Evolutionary conservation across 2,329 filamentous ascomycete species (phyloP), one percentile per base, ranked within the genome.

Genomic region (Cladophialophora yegresii): DNA sequence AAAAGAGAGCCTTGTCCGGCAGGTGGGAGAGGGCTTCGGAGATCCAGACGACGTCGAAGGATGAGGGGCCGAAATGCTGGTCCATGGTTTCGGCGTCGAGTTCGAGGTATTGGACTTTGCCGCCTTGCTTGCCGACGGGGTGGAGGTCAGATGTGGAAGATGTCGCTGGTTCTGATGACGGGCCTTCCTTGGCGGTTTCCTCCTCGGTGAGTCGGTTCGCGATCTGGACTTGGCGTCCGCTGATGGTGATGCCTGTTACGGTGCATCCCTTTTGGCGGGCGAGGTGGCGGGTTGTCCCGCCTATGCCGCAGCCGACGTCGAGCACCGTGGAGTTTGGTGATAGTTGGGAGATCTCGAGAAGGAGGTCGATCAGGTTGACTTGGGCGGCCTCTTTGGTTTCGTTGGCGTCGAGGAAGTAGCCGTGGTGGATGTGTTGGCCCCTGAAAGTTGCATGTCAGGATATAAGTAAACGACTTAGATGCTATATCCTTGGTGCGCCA

Each of bases 351-450:
- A 78, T 76, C 36, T 82, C 77, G 5, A 87, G 78, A 3, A 87
- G 79, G 12, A 86, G 78, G 28, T 79, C 77, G 71, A 87, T 85
- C 33, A 87, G 78, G 70, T 84, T 85, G 26, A 82, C 72, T 73
- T 87, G 85, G 2, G 85, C 84, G 32, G 78, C 76, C 69, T 87
- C 84, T 71, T 87, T 87, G 67, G 80, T 82, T 67, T 85, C 83
- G 20, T 70, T 76, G 0, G 62, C 54, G 2, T 79, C 78, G 26
- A 82, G 79, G 78, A 85, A 87, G 72, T 87, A 86, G 60, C 85
- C 85, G 67, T 87, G 85, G 71, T 87, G 85, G 71, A 87, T 87
- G 70, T 87, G 85, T 71, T 86, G 84, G 60, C 85, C 85, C 84
- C 84, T 86, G 43, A 6, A 30, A 51, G 43, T 7, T 26, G 22